These are phyloP conservation scores for Diaporthe longicolla DNA, from an alignment of 2,329 filamentous ascomycete species.

Conservation along the genomic window DNA sequence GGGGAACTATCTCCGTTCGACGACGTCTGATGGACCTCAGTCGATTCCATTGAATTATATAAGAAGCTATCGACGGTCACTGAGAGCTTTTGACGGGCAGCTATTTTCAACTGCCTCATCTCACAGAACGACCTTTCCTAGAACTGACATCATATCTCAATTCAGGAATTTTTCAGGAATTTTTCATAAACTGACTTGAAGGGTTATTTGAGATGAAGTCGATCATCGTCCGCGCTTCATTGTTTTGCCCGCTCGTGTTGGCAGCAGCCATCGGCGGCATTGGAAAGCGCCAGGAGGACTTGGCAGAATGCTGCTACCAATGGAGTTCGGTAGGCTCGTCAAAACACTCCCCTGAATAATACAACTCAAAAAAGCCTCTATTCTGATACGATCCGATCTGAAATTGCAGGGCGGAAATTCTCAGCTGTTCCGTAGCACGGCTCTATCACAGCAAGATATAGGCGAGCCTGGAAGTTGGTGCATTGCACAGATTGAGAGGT, in stretches of 20 bases:
- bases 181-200: too few species aligned
- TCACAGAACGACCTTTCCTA: too few species aligned
- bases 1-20: not conserved
- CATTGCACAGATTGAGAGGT: conserved; percentile 9
- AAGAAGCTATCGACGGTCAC: not conserved
- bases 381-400: not conserved
- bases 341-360: not conserved
- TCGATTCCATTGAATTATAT: not conserved
- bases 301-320: conserved; percentile 3
- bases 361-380: too few species aligned
- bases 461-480: conserved; percentile 4
- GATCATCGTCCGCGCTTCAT: not conserved
- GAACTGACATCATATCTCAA: not conserved
- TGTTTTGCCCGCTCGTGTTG: not conserved
- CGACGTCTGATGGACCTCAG: not conserved
- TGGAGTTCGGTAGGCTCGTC: not conserved
- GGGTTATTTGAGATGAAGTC: not conserved
- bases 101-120: not conserved
- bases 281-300: not conserved
- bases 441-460: not conserved
- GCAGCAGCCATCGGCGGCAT: not conserved
- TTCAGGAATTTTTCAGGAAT: too few species aligned
- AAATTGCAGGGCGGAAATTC: not conserved
- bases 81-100: not conserved
- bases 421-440: conserved; percentile 1